These are phyloP conservation scores for Colletotrichum sublineola DNA, from an alignment of 2,329 filamentous ascomycete species.

Conservation along the genomic window DNA sequence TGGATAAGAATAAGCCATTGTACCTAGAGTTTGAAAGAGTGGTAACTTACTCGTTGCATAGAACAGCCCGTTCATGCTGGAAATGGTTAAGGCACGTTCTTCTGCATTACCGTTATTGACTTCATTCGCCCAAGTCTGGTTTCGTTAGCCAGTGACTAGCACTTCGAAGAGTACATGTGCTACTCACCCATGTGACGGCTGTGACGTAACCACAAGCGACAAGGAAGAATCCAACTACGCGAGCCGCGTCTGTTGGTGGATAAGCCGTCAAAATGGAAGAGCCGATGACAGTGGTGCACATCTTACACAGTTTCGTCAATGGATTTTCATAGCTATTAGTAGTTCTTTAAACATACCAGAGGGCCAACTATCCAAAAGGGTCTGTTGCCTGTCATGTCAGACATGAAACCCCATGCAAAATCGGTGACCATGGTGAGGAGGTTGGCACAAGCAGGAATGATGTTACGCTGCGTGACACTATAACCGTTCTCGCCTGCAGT, in stretches of 20 bases:
- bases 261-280: conserved; percentile 27
- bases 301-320: background rate
- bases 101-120: conserved; percentile 50
- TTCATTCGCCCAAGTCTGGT: conserved; percentile 51
- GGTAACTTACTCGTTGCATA: conserved; percentile 44
- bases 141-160: background rate
- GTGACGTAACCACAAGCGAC: conserved; percentile 28
- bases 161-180: background rate
- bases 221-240: conserved; percentile 26
- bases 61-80: conserved; percentile 51
- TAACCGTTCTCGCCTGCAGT: conserved; percentile 21
- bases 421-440: conserved; percentile 34
- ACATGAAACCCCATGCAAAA: conserved; percentile 30
- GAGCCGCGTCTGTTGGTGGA: conserved; percentile 10
- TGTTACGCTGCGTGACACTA: conserved; percentile 31
- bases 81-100: conserved; percentile 50
- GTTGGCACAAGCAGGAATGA: conserved; percentile 34
- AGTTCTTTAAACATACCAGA: background rate
- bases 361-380: conserved; percentile 24
- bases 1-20: conserved; percentile 7
- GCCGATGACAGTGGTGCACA: conserved; percentile 27
- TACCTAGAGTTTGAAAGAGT: fast-evolving
- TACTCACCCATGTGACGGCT: conserved; percentile 19
- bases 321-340: fast-evolving
- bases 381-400: conserved; percentile 21